phyloP scores from a whole-genome alignment of 1,284 basidiomycete species.

The Leccinum fuscescens region DNA sequence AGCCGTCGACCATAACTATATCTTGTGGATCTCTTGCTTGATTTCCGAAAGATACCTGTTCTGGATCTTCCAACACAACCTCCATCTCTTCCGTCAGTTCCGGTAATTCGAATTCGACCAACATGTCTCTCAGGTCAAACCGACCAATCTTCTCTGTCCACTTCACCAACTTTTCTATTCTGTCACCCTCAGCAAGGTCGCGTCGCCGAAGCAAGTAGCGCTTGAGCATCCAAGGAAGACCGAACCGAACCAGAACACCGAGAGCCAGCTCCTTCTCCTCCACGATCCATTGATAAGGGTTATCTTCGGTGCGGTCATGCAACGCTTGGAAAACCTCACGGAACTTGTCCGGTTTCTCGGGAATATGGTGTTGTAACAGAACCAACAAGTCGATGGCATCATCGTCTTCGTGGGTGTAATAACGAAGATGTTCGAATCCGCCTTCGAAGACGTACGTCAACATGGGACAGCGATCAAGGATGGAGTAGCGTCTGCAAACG shows the following conservation, averaged over 20 bases:
- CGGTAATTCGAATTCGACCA: slow-evolving; percentile 20
- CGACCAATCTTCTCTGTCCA: slow-evolving; percentile 26
- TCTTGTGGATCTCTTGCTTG: background rate
- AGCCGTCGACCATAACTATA: slow-evolving; percentile 6
- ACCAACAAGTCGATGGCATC: slow-evolving; percentile 26
- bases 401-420: slow-evolving; percentile 30
- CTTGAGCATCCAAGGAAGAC: slow-evolving; percentile 30
- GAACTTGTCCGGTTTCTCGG: slow-evolving; percentile 24
- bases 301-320: slow-evolving; percentile 25
- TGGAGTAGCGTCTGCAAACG: slow-evolving; percentile 23
- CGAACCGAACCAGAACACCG: slow-evolving; percentile 24
- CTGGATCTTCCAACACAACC: slow-evolving; percentile 1
- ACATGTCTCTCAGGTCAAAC: slow-evolving; percentile 25
- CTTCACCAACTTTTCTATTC: slow-evolving; percentile 16
- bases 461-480: slow-evolving; percentile 31
- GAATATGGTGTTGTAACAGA: slow-evolving; percentile 21
- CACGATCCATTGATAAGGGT: slow-evolving; percentile 28
- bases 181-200: slow-evolving; percentile 20
- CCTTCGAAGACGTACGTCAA: slow-evolving; percentile 31
- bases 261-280: slow-evolving; percentile 29
- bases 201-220: slow-evolving; percentile 26
- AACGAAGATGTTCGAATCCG: slow-evolving; percentile 27
- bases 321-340: slow-evolving; percentile 24
- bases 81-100: slow-evolving; percentile 13
- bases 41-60: background rate